Conservation (phyloP, 306 rosid species). For the Castanea mollissima region DNA sequence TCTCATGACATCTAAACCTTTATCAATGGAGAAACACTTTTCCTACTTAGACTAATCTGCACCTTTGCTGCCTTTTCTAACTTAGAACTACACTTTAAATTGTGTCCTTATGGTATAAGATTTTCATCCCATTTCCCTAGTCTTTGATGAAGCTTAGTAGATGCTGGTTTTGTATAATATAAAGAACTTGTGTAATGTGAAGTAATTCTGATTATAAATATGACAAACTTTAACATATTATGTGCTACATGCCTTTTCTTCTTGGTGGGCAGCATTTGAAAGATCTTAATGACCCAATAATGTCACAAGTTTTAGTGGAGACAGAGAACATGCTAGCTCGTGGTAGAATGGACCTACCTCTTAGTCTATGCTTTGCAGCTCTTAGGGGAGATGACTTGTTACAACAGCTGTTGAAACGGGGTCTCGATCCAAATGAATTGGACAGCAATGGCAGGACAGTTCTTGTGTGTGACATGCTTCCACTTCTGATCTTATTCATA, state of each 20-base stretch:
- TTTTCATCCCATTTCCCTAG: neutral
- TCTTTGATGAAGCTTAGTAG: neutral
- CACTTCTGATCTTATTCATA: neutral
- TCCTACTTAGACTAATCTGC: too few relatives aligned
- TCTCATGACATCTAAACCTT: neutral
- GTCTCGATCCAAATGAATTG: constrained; percentile 74
- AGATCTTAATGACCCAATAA: constrained; percentile 60
- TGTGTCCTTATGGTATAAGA: neutral
- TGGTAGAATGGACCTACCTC: constrained; percentile 81
- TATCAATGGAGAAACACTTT: neutral
- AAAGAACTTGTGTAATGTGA: neutral
- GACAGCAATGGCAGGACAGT: constrained; percentile 80
- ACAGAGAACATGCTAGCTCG: constrained; percentile 85
- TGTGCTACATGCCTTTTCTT: neutral
- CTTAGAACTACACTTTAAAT: neutral
- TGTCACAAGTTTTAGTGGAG: constrained; percentile 80
- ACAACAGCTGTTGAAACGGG: constrained; percentile 68
- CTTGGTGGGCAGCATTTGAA: constrained; percentile 65
- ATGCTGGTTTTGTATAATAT: neutral
- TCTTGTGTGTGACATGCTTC: constrained; percentile 49
- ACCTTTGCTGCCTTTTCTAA: neutral
- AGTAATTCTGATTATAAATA: neutral
- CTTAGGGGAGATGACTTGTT: constrained; percentile 72
- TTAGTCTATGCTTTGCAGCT: constrained; percentile 84
- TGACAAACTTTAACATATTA: neutral